Conservation (phyloP, 2,329 filamentous ascomycete species). For the Clarireedia paspali region DNA sequence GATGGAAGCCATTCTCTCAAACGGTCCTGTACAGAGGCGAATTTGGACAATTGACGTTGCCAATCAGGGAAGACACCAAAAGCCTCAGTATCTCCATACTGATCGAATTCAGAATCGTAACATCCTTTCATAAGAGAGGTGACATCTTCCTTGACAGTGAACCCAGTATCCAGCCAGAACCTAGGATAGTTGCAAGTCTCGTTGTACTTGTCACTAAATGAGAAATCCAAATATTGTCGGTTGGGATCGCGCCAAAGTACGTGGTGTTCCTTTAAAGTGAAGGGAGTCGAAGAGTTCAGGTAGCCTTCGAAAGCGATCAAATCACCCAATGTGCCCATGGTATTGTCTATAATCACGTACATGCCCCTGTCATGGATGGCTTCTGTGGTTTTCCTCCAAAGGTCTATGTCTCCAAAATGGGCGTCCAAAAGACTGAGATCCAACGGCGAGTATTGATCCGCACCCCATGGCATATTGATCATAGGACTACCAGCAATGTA, state of each 20-base stretch:
- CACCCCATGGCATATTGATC: constrained; percentile 57
- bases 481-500: constrained; percentile 52
- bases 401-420: constrained; percentile 51
- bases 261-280: constrained; percentile 43
- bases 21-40: constrained; percentile 60
- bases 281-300: constrained; percentile 50
- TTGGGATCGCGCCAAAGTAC: constrained; percentile 46
- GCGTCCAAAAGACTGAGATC: constrained; percentile 57
- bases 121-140: constrained; percentile 44
- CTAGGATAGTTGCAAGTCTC: constrained; percentile 48
- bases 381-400: constrained; percentile 49
- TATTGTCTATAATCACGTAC: constrained; percentile 61
- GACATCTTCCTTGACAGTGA: constrained; percentile 33
- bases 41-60: constrained; percentile 57
- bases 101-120: constrained; percentile 57
- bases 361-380: constrained; percentile 55
- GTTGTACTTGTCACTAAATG: constrained; percentile 46
- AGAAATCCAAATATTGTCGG: constrained; percentile 51
- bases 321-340: constrained; percentile 51
- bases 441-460: constrained; percentile 51
- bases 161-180: constrained; percentile 53
- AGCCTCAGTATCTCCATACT: constrained; percentile 44
- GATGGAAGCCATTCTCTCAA: constrained; percentile 55
- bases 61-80: constrained; percentile 57
- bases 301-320: constrained; percentile 55